These are phyloP conservation scores for Medicago ruthenica DNA, from an alignment of 306 rosid genomes.

Conservation along the genomic window DNA sequence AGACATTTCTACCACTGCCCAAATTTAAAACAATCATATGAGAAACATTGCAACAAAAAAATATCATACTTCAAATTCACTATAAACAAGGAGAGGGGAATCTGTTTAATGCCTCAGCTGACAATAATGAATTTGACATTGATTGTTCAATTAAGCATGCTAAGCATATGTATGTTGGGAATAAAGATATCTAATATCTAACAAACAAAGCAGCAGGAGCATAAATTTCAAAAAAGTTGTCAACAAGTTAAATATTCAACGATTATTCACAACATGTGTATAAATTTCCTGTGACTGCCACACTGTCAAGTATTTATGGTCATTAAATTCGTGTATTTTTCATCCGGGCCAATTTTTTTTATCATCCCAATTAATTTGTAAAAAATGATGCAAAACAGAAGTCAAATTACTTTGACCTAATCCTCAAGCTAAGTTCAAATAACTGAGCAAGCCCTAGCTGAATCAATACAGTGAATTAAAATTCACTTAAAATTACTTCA, in stretches of 20 bases:
- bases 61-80: conserved; percentile 3
- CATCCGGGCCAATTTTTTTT: neutral
- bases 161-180: too few species aligned
- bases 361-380: neutral
- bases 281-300: neutral
- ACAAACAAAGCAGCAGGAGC: neutral
- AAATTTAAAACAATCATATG: conserved; percentile 28
- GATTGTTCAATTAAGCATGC: neutral
- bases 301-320: conserved; percentile 3
- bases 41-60: neutral
- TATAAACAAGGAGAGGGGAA: neutral
- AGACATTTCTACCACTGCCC: conserved; percentile 53
- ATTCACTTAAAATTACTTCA: conserved; percentile 14
- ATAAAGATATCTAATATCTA: neutral
- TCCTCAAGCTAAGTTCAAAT: neutral
- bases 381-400: neutral
- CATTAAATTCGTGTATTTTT: conserved; percentile 5
- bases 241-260: conserved; percentile 10
- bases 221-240: neutral
- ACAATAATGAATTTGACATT: neutral
- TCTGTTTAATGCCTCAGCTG: neutral
- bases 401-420: conserved; percentile 27
- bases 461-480: conserved; percentile 8
- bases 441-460: neutral
- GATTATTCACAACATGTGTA: neutral